These are phyloP conservation scores for Meira miltonrushii DNA, from an alignment of 1,284 basidiomycete genomes.

Conservation along the genomic window DNA sequence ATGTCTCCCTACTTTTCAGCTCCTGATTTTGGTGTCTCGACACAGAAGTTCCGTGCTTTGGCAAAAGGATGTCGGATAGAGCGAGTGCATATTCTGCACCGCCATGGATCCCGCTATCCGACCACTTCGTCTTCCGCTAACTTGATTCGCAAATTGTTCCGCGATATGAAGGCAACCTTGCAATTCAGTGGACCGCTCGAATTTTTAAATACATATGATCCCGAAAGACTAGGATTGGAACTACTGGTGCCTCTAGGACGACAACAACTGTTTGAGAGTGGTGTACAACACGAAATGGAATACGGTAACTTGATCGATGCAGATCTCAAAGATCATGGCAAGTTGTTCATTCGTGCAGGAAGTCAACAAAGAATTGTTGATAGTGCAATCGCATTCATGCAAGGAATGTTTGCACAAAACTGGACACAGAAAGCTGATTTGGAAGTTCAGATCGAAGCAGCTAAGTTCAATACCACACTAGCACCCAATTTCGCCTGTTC, in stretches of 20 bases:
- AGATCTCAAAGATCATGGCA: slow-evolving; percentile 20
- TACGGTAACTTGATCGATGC: slow-evolving; percentile 15
- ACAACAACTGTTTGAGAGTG: slow-evolving; percentile 27
- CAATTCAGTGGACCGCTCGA: slow-evolving; percentile 32
- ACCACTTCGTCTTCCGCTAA: slow-evolving; percentile 12
- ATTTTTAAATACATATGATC: slow-evolving; percentile 37
- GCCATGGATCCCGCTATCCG: slow-evolving; percentile 48
- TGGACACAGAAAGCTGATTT: slow-evolving; percentile 26
- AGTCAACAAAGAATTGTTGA: slow-evolving; percentile 50
- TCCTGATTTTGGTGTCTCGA: slow-evolving; percentile 38
- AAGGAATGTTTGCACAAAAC: slow-evolving; percentile 9
- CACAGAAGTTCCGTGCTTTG: slow-evolving; percentile 28
- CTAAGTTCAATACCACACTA: slow-evolving; percentile 45
- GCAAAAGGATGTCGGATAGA: slow-evolving; percentile 26
- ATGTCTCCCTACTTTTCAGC: slow-evolving; percentile 45
- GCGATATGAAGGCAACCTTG: slow-evolving; percentile 12
- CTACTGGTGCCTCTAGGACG: slow-evolving; percentile 46
- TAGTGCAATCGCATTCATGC: slow-evolving; percentile 34
- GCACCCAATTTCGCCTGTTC: slow-evolving; percentile 26
- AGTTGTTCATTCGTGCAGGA: slow-evolving; percentile 42
- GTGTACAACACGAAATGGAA: slow-evolving; percentile 12
- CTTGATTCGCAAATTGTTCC: slow-evolving; percentile 8
- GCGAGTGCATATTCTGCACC: slow-evolving; percentile 46
- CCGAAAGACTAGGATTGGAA: slow-evolving; percentile 40
- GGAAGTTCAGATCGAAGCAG: slow-evolving; percentile 47